These are phyloP conservation scores for Tilletia walkeri DNA, from an alignment of 1,284 basidiomycete species.

Conservation along the genomic window DNA sequence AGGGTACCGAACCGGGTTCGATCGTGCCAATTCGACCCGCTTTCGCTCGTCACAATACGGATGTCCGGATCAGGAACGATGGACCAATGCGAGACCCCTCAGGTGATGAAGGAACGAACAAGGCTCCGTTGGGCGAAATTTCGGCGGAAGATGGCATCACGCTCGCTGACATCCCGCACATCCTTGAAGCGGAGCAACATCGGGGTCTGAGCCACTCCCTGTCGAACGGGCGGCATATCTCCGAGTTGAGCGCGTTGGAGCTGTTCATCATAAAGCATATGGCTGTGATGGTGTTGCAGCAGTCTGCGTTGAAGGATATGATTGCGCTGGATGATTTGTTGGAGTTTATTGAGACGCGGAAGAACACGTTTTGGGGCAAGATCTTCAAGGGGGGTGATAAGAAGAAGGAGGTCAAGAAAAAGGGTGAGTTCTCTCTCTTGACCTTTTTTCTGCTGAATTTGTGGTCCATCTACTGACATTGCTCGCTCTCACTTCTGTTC, in stretches of 20 bases:
- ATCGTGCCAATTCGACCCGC: slow-evolving; percentile 67
- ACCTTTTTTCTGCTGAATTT: slow-evolving; percentile 23
- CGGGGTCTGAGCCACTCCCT: slow-evolving; percentile 64
- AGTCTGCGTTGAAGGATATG: slow-evolving; percentile 70
- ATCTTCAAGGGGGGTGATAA: slow-evolving; percentile 80
- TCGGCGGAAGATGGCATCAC: slow-evolving; percentile 78
- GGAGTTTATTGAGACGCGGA: slow-evolving; percentile 88
- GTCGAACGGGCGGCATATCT: slow-evolving; percentile 67
- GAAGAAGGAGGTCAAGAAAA: slow-evolving; percentile 65
- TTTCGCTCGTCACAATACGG: slow-evolving; percentile 77
- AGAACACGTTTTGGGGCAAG: slow-evolving; percentile 94
- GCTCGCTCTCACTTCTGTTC: slow-evolving; percentile 4
- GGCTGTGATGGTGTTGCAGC: slow-evolving; percentile 75
- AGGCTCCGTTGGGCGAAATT: slow-evolving; percentile 21
- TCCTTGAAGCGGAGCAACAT: slow-evolving; percentile 86
- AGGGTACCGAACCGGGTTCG: slow-evolving; percentile 23
- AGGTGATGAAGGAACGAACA: slow-evolving; percentile 37
- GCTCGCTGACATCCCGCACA: slow-evolving; percentile 90
- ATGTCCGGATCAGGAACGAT: slow-evolving; percentile 85
- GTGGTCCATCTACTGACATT: slow-evolving; percentile 1
- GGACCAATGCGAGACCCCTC: slow-evolving; percentile 42
- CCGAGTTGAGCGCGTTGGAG: slow-evolving; percentile 79
- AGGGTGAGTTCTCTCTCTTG: slow-evolving; percentile 24
- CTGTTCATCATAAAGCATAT: slow-evolving; percentile 88
- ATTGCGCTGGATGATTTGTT: slow-evolving; percentile 83